Evolutionary conservation across 768 basidiomycete species (phyloP), one percentile per base, ranked within the genome.

Genomic region (Tephrocybe sp.): DNA sequence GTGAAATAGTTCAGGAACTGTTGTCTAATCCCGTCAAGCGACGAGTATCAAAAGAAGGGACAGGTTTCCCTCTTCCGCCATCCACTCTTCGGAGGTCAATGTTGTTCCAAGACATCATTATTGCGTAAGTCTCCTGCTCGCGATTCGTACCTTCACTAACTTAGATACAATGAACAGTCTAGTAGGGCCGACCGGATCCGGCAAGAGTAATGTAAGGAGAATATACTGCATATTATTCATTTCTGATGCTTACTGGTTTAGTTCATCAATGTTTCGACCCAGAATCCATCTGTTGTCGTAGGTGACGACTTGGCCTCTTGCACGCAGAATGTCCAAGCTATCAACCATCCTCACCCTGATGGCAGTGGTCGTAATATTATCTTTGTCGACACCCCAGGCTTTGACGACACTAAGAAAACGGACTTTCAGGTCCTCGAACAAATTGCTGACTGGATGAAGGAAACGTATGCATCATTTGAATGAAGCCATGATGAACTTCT

Each of bases 381-480:
- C 16, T 55, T 66, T 19, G 55, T 65, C 30, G 64, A 65, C 39
- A 64, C 64, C 4, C 64, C 64, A n/a, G 62, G 62, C 15, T 64
- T 64, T 24, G 60, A 68, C 24, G 63, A 67, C 47, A 59, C 60
- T 4, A 44, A 52, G n/a, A 31, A 41, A 19, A 45, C 54, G 0
- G 67, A 68, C 47, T 44, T 47, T 15, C 47, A 63, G 18, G 57
- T 67, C 27, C 60, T 71, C 16, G 38, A 47, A 16, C 44, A 31
- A 21, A 64, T 69, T 32, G 52, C 60, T 8, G 41, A 49, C 2
- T 68, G 65, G 63, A 51, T 69, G 32, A 48, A 52, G 21, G 40
- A 46, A 46, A 63, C 57, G 67, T 68, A 50, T 44, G 56, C 39
- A 31, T 32, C 9, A 18, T 42, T 19, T 19, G 6, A 13, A 6